Conservation (phyloP, 1,284 basidiomycete genomes). For the Omphalotus olearius region DNA sequence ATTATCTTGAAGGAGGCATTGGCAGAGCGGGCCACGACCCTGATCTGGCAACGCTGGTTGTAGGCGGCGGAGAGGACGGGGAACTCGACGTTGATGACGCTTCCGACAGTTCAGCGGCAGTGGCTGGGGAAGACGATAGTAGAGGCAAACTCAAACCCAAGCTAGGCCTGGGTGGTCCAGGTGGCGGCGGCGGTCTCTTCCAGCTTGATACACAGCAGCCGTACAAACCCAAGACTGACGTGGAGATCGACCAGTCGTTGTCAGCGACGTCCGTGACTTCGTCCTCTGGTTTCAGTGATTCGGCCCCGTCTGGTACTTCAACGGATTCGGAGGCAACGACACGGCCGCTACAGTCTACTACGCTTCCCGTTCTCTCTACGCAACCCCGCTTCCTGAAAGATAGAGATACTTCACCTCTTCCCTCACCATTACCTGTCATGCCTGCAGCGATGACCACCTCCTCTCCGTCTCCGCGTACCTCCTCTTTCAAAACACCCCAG, state of each 20-base stretch:
- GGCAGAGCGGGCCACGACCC: slow-evolving; percentile 52
- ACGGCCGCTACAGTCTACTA: too few relatives aligned
- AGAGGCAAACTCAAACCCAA: too few relatives aligned
- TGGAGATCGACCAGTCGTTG: slow-evolving; percentile 53
- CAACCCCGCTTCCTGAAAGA: too few relatives aligned
- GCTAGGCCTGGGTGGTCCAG: slow-evolving; percentile 9
- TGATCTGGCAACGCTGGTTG: slow-evolving; percentile 45
- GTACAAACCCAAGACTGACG: slow-evolving; percentile 43
- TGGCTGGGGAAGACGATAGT: slow-evolving; percentile 12
- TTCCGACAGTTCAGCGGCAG: neutral
- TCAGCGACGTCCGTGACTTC: slow-evolving; percentile 14
- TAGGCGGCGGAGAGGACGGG: slow-evolving; percentile 24
- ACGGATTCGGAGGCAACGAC: too few relatives aligned
- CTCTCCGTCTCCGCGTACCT: neutral
- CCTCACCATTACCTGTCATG: slow-evolving; percentile 34
- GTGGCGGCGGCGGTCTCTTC: slow-evolving; percentile 50
- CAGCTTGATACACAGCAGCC: slow-evolving; percentile 61
- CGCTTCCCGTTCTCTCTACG: too few relatives aligned
- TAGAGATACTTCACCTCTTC: slow-evolving; percentile 23
- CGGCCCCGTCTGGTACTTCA: too few relatives aligned
- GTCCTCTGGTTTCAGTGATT: too few relatives aligned
- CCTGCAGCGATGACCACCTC: slow-evolving; percentile 24
- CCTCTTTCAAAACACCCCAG: too few relatives aligned
- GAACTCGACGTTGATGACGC: neutral
- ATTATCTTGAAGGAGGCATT: slow-evolving; percentile 70